Evolutionary conservation across 2,329 filamentous ascomycete genomes (phyloP).

Genomic region (Elsinoe fawcettii): DNA sequence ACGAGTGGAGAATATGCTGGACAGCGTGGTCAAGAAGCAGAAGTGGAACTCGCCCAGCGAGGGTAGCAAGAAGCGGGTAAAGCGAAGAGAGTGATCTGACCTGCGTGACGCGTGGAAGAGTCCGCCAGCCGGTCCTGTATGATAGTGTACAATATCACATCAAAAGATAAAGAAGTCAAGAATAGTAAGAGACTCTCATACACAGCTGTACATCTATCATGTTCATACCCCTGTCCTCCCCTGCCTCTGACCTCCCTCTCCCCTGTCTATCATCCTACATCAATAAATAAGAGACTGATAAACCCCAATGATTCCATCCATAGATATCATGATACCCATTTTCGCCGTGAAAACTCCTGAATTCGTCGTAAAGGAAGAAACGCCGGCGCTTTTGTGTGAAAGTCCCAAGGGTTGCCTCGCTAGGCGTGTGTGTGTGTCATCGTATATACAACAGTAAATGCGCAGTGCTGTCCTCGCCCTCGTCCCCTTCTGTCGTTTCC

Average conservation of each 20-base stretch:
- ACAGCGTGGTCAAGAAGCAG: not conserved
- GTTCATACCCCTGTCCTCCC: not conserved
- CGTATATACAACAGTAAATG: conserved; percentile 12
- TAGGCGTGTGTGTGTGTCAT: not conserved
- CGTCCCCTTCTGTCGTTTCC: not conserved
- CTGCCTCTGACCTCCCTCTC: not conserved
- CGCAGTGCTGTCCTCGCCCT: not conserved
- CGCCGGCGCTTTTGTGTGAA: conserved; percentile 8
- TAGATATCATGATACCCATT: not conserved
- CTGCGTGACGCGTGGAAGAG: not conserved
- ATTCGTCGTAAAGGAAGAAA: not conserved
- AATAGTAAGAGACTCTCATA: not conserved
- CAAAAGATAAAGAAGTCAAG: not conserved
- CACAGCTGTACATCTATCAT: conserved; percentile 5
- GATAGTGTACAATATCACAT: no score
- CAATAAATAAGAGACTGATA: not conserved
- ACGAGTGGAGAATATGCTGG: not conserved
- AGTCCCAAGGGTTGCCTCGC: not conserved
- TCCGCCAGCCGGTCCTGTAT: not conserved
- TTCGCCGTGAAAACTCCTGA: not conserved
- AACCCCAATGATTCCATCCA: not conserved
- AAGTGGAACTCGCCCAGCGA: not conserved
- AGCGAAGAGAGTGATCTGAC: not conserved
- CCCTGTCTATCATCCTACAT: not conserved
- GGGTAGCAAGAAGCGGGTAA: not conserved